Evolutionary conservation across 495 filamentous ascomycete genomes (phyloP).

Genomic region (Xylaria cubensis): DNA sequence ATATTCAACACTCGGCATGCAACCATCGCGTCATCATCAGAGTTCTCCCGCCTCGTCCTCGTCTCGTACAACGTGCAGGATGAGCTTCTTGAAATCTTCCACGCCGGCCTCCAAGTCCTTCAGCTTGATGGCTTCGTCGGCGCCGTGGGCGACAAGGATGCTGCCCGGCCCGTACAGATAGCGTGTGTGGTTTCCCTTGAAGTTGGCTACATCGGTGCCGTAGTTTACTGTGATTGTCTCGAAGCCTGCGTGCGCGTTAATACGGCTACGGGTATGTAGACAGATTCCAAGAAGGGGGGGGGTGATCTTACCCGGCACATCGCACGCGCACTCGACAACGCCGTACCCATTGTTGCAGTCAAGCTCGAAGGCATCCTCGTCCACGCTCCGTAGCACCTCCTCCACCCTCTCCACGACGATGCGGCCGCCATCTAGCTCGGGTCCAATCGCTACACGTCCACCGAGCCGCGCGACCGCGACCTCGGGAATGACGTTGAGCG

Average conservation of each 20-base stretch:
- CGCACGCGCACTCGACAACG: slow-evolving; percentile 77
- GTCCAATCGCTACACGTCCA: slow-evolving; percentile 76
- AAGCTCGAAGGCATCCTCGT: slow-evolving; percentile 65
- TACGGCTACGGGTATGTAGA: background rate
- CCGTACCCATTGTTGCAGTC: slow-evolving; percentile 68
- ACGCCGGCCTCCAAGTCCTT: slow-evolving; percentile 72
- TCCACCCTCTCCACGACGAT: slow-evolving; percentile 62
- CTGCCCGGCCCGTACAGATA: slow-evolving; percentile 91
- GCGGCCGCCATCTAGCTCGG: slow-evolving; percentile 58
- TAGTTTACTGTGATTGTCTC: slow-evolving; percentile 83
- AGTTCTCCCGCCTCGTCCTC: slow-evolving; percentile 23
- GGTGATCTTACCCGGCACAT: slow-evolving; percentile 66
- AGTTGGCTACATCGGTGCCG: slow-evolving; percentile 86
- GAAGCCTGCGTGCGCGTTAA: slow-evolving; percentile 59
- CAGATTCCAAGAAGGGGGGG: slow-evolving; percentile 6
- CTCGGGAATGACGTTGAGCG: slow-evolving; percentile 84
- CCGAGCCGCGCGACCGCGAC: slow-evolving; percentile 69
- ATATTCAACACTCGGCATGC: background rate
- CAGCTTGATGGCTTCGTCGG: slow-evolving; percentile 79
- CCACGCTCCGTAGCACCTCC: slow-evolving; percentile 62
- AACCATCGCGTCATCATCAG: background rate
- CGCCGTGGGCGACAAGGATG: slow-evolving; percentile 87
- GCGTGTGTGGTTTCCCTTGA: slow-evolving; percentile 73
- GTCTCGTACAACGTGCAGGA: slow-evolving; percentile 61
- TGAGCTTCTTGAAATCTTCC: slow-evolving; percentile 72